phyloP scores from a whole-genome alignment of 2,329 filamentous ascomycete species.

The Clarireedia monteithiana region DNA sequence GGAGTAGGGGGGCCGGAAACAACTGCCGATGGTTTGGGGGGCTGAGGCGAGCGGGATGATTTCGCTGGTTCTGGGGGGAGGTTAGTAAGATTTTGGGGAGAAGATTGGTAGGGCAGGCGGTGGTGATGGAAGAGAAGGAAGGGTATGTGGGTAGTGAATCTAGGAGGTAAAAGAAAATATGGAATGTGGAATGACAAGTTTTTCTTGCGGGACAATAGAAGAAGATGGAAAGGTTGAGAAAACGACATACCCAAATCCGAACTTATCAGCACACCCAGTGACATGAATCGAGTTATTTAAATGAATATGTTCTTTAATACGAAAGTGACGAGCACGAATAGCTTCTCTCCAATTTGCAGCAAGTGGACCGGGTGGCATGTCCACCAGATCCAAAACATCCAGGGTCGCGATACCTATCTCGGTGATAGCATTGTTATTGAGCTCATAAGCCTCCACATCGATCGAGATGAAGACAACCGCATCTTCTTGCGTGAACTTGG shows the following conservation, averaged over 20 bases:
- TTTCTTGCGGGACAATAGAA: not conserved
- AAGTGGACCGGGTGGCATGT: conserved; percentile 48
- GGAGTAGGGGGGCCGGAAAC: conserved; percentile 51
- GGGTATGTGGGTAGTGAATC: too few relatives aligned
- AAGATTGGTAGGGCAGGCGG: not conserved
- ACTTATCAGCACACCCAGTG: conserved; percentile 62
- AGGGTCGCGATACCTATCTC: conserved; percentile 81
- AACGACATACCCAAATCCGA: conserved; percentile 63
- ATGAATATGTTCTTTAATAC: conserved; percentile 60
- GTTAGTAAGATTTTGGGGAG: not conserved
- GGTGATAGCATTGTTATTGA: conserved; percentile 57
- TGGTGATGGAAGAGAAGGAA: not conserved
- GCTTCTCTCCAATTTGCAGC: conserved; percentile 59
- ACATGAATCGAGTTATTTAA: conserved; percentile 63
- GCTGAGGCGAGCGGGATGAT: conserved; percentile 41
- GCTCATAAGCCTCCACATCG: conserved; percentile 78
- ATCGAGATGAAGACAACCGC: conserved; percentile 67
- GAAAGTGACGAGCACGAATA: conserved; percentile 68
- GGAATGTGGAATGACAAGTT: too few relatives aligned
- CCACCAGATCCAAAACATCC: conserved; percentile 54
- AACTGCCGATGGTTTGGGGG: conserved; percentile 39
- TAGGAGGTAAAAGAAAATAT: too few relatives aligned
- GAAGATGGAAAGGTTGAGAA: not conserved
- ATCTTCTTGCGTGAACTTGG: conserved; percentile 40
- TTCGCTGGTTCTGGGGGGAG: conserved; percentile 40